Evolutionary conservation across 306 rosid genomes (phyloP).

Genomic region (Quercus engelmannii): DNA sequence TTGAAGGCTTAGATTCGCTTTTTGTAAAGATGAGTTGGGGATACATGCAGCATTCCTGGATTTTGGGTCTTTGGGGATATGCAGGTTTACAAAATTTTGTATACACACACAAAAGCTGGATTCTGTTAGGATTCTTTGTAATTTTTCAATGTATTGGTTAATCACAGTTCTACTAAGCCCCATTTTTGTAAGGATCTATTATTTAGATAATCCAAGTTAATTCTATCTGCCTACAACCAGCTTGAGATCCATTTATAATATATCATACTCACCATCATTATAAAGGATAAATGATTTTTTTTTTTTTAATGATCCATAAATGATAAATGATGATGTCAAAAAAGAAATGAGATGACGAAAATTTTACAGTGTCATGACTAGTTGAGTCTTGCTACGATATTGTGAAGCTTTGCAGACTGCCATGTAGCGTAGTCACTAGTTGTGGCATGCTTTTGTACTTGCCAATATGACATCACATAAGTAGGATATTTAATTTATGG

Average conservation of each 20-base stretch:
- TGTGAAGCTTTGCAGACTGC: not conserved
- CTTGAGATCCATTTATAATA: not conserved
- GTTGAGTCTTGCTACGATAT: not conserved
- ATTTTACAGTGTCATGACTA: not conserved
- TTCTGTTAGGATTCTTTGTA: constrained; percentile 32
- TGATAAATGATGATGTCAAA: too few relatives aligned
- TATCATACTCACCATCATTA: not conserved
- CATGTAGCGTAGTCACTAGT: too few relatives aligned
- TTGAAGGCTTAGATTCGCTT: constrained; percentile 22
- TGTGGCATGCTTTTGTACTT: too few relatives aligned
- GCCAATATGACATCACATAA: too few relatives aligned
- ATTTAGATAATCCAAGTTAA: not conserved
- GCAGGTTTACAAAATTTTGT: not conserved
- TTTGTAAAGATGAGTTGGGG: constrained; percentile 67
- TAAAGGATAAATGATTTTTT: not conserved
- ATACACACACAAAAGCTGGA: constrained; percentile 28
- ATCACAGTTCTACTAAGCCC: constrained; percentile 20
- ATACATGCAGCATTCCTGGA: constrained; percentile 36
- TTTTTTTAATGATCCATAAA: too few relatives aligned
- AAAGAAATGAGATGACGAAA: too few relatives aligned
- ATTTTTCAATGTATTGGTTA: constrained; percentile 34
- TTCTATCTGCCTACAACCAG: not conserved
- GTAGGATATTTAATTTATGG: too few relatives aligned
- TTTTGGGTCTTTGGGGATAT: constrained; percentile 28
- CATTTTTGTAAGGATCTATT: constrained; percentile 34